Evolutionary conservation across 148 eudicot genomes (phyloP).

Genomic region (Rhododendron ferrugineum): DNA sequence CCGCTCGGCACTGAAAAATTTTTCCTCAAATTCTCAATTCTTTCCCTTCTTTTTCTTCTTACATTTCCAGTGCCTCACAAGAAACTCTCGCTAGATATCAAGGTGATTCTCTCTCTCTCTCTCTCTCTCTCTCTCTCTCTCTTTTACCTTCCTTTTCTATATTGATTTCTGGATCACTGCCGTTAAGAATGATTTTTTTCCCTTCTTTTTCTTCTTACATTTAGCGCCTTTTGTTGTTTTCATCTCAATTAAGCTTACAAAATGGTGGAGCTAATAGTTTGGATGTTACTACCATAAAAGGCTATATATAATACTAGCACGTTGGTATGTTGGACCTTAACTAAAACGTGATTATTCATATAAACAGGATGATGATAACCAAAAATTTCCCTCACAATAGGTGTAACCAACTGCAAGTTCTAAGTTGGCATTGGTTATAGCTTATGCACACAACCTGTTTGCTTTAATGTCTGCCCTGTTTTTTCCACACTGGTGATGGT

Average conservation of each 20-base stretch:
- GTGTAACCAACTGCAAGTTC: background rate
- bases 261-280: background rate
- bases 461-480: constrained; percentile 8
- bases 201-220: background rate
- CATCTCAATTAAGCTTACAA: background rate
- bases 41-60: no score
- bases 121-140: background rate
- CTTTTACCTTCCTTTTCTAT: background rate
- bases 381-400: background rate
- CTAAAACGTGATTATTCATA: background rate
- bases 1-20: no score
- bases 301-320: no score
- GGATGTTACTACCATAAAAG: background rate
- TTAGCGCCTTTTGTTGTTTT: background rate
- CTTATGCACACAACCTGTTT: constrained; percentile 14
- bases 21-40: background rate
- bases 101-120: constrained; percentile 23
- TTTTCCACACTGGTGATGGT: background rate
- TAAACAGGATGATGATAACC: background rate
- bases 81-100: constrained; percentile 43
- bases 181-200: background rate
- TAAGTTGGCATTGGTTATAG: background rate
- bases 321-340: background rate
- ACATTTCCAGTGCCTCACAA: constrained; percentile 52
- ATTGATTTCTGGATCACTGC: background rate